These are phyloP conservation scores for Phytophthora sp. DNA, from an alignment of 352 stramenopile species.

Conservation along the genomic window DNA sequence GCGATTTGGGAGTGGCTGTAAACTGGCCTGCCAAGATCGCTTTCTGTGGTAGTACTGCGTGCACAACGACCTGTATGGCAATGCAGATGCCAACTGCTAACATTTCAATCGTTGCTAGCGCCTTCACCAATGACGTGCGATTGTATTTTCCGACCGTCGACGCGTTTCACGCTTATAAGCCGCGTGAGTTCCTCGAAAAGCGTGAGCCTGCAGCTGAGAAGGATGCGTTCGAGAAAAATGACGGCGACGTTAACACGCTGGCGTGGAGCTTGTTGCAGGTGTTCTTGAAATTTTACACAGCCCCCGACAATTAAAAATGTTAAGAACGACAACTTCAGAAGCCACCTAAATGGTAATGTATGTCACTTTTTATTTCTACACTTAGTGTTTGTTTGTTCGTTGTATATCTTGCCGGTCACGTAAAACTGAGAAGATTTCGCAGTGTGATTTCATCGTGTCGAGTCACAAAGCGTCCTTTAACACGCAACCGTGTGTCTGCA, in stretches of 20 bases:
- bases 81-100: constrained; percentile 50
- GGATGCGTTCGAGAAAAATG: constrained; percentile 28
- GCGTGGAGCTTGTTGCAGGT: constrained; percentile 41
- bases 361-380: constrained; percentile 20
- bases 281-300: constrained; percentile 32
- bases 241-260: constrained; percentile 38
- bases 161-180: constrained; percentile 45
- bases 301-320: constrained; percentile 20
- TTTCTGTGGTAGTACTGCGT: constrained; percentile 60
- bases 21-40: constrained; percentile 48
- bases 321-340: neutral
- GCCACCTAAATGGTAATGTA: constrained; percentile 21
- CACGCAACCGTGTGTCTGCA: constrained; percentile 94
- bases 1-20: constrained; percentile 4
- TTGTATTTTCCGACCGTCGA: constrained; percentile 45
- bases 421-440: constrained; percentile 71
- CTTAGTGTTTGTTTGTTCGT: neutral
- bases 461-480: constrained; percentile 97
- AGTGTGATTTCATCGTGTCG: constrained; percentile 93
- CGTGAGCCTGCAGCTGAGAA: constrained; percentile 13
- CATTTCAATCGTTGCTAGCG: constrained; percentile 49
- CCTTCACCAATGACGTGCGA: constrained; percentile 56
- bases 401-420: constrained; percentile 26
- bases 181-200: constrained; percentile 32
- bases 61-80: constrained; percentile 59